Evolutionary conservation across 2,329 filamentous ascomycete species (phyloP).

Genomic region (Colletotrichum endophyticum): DNA sequence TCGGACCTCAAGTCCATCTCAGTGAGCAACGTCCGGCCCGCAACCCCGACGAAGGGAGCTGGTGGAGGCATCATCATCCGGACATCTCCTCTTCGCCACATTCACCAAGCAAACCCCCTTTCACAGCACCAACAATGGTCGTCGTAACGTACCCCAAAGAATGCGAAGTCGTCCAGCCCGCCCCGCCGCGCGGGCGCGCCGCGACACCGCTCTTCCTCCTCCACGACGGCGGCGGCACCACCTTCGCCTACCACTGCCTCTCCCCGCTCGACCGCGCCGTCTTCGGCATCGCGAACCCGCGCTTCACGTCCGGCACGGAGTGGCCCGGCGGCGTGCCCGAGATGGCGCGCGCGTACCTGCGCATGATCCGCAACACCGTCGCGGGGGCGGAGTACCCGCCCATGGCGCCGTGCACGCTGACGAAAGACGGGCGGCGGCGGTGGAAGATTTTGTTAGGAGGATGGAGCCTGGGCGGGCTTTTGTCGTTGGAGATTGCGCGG

Average conservation of each 20-base stretch:
- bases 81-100: not conserved
- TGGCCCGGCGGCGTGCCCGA: slow-evolving; percentile 59
- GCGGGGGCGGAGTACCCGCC: slow-evolving; percentile 13
- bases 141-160: not conserved
- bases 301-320: slow-evolving; percentile 48
- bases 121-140: not conserved
- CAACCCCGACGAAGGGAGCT: not conserved
- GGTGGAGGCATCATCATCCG: not conserved
- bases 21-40: not conserved
- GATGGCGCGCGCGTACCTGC: slow-evolving; percentile 58
- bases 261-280: slow-evolving; percentile 51
- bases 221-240: slow-evolving; percentile 67
- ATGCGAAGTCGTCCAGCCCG: slow-evolving; percentile 20
- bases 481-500: slow-evolving; percentile 55
- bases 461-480: slow-evolving; percentile 59
- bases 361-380: slow-evolving; percentile 46
- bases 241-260: slow-evolving; percentile 62
- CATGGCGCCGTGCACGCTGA: slow-evolving; percentile 11
- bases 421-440: slow-evolving; percentile 27
- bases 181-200: not conserved
- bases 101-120: not conserved
- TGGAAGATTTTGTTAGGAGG: slow-evolving; percentile 54
- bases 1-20: not conserved
- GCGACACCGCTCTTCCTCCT: slow-evolving; percentile 58
- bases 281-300: slow-evolving; percentile 61